These are phyloP conservation scores for Hyaloscypha finlandica DNA, from an alignment of 495 filamentous ascomycete species.

Conservation along the genomic window DNA sequence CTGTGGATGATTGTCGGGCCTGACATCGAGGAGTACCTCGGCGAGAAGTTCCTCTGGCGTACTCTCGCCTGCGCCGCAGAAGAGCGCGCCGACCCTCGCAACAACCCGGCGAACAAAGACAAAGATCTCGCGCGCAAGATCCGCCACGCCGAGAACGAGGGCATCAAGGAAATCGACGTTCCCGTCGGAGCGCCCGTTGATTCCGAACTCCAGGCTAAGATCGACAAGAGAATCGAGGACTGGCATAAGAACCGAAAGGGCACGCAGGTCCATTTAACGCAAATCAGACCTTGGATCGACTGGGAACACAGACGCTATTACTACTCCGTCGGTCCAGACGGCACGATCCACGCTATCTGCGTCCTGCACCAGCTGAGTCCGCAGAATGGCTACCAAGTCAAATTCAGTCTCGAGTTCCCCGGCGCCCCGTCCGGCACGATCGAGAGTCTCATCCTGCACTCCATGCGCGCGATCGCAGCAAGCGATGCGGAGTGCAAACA, in stretches of 20 bases:
- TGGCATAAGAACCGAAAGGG: conserved; percentile 81
- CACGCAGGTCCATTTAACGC: conserved; percentile 80
- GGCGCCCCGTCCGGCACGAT: conserved; percentile 76
- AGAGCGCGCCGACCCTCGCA: conserved; percentile 69
- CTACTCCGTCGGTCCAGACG: conserved; percentile 67
- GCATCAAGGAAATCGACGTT: conserved; percentile 70
- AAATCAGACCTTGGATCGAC: conserved; percentile 82
- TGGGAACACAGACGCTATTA: conserved; percentile 77
- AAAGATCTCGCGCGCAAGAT: conserved; percentile 66
- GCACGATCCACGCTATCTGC: conserved; percentile 70
- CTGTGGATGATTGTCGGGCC: conserved; percentile 77
- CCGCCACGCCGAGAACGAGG: conserved; percentile 75
- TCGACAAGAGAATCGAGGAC: conserved; percentile 70
- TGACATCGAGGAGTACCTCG: conserved; percentile 71
- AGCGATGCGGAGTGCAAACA: conserved; percentile 53
- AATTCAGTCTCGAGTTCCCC: conserved; percentile 86
- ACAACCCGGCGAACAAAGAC: conserved; percentile 31
- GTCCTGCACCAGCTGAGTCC: conserved; percentile 75
- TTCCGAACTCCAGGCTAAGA: conserved; percentile 61
- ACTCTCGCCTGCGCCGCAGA: conserved; percentile 83
- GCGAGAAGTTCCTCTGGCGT: conserved; percentile 76
- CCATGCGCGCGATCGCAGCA: conserved; percentile 68
- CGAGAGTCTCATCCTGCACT: conserved; percentile 73
- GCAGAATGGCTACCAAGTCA: conserved; percentile 80
- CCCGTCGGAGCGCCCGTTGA: conserved; percentile 60